These are phyloP conservation scores for Suillus placidus DNA, from an alignment of 768 basidiomycete genomes.

Conservation along the genomic window DNA sequence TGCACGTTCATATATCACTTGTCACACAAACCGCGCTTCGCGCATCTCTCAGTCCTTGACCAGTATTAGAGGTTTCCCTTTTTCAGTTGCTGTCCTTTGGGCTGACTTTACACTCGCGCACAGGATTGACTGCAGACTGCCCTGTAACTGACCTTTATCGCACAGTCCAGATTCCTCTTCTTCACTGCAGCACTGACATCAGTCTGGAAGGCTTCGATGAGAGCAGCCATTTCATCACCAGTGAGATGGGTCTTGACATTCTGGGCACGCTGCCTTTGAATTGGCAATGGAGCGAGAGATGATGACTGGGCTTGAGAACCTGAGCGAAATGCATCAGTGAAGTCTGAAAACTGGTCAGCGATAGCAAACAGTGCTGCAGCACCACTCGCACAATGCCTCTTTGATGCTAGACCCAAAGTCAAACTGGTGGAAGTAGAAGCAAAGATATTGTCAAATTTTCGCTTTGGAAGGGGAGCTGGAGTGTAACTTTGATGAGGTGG, in stretches of 20 bases:
- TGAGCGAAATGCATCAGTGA: not conserved
- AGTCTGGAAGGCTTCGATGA: not conserved
- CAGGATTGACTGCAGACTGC: too few relatives aligned
- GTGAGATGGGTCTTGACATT: not conserved
- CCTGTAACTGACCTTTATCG: too few relatives aligned
- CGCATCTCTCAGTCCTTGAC: too few relatives aligned
- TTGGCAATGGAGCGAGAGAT: not conserved
- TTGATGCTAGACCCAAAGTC: not conserved
- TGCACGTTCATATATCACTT: too few relatives aligned
- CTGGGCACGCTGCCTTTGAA: not conserved
- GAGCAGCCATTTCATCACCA: not conserved
- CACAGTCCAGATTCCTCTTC: too few relatives aligned
- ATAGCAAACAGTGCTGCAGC: not conserved
- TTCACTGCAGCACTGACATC: not conserved
- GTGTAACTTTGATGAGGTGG: not conserved
- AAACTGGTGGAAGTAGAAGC: too few relatives aligned
- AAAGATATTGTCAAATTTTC: not conserved
- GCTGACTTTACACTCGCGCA: too few relatives aligned
- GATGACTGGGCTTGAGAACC: not conserved
- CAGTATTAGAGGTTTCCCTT: too few relatives aligned
- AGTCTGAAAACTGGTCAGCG: not conserved
- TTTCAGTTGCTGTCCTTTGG: too few relatives aligned
- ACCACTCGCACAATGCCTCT: not conserved
- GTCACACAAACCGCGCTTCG: too few relatives aligned
- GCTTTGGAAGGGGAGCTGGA: not conserved